Evolutionary conservation across 2,329 filamentous ascomycete species (phyloP), one percentile per base, ranked within the genome.

Genomic region (Pseudogymnoascus sp.): DNA sequence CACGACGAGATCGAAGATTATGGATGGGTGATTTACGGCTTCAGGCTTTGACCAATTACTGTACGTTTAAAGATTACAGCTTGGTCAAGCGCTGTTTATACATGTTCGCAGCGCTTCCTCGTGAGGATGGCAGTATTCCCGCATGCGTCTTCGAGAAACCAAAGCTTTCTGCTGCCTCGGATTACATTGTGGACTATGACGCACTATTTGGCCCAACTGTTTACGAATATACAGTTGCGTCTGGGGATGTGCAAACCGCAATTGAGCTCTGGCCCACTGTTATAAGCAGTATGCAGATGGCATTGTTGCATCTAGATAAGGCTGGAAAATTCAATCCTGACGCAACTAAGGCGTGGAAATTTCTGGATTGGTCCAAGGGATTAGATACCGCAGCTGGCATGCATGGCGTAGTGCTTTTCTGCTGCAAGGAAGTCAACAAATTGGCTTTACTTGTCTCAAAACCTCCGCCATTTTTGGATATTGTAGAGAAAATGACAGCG

Each of bases 171-270:
- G 65, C 72, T 0, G 71, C 71, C 0, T 67, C 71, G 2, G 73
- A 75, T 52, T 75, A 75, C 61, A 74, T 75, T 31, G 69, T 75
- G 9, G 74, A 75, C 63, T 75, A 75, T 64, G 73, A 75, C 55
- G 71, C 72, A 1, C 67, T 75, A 12, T 75, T 75, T 61, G 70
- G 68, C 6, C 66, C 68, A 35, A 72, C 70, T 4, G 69, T 74
- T 7, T 68, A 71, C 8, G 74, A 75, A 63, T 75, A 75, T 61
- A 68, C 70, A 3, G 63, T 67, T 11, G 71, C 70, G 6, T 73
- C 73, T 1, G 69, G 70, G 4, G 74, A 75, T 45, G 41, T 65
- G 7, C 65, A 69, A 6, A 67, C 71, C 0, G 74, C 69, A 2
- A 62, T 69, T 3, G 65, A 68, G 3, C 66, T 75, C 4, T 75